Evolutionary conservation across 768 basidiomycete genomes (phyloP).

Genomic region (Lactifluus volemus): DNA sequence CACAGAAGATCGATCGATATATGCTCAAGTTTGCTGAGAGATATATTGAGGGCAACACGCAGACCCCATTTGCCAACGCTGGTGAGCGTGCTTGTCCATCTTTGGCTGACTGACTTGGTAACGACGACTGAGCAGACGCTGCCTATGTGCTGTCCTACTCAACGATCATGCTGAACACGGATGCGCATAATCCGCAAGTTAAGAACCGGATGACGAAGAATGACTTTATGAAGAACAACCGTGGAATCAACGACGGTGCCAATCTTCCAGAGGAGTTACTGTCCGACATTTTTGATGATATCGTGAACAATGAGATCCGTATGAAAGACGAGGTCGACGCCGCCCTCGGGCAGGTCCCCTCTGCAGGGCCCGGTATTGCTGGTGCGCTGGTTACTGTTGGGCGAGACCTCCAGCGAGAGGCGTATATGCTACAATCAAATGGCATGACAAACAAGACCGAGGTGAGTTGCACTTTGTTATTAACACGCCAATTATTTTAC

Average conservation of each 20-base stretch:
- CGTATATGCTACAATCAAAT: conserved; percentile 90
- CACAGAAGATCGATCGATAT: conserved; percentile 97
- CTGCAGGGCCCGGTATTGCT: conserved; percentile 62
- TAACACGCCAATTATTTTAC: background rate
- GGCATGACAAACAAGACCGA: conserved; percentile 97
- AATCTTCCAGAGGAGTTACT: conserved; percentile 86
- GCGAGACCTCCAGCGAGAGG: conserved; percentile 90
- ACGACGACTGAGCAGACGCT: conserved; percentile 47
- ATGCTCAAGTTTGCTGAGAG: conserved; percentile 99
- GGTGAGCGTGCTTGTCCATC: conserved; percentile 40
- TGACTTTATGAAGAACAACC: conserved; percentile 92
- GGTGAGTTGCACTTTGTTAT: conserved; percentile 33
- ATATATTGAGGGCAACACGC: conserved; percentile 82
- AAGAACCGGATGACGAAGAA: conserved; percentile 90
- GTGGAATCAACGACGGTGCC: conserved; percentile 87
- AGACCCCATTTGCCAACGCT: conserved; percentile 87
- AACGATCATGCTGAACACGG: conserved; percentile 93
- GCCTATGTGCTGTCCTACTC: conserved; percentile 95
- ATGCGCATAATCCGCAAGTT: conserved; percentile 90
- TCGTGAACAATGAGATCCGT: conserved; percentile 84
- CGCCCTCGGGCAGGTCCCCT: conserved; percentile 30
- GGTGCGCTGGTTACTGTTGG: conserved; percentile 84
- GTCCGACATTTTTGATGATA: conserved; percentile 78
- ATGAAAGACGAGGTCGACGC: conserved; percentile 97
- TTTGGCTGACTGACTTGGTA: background rate